Conservation (phyloP, 2,329 filamentous ascomycete genomes). For the Aureobasidium sp. region DNA sequence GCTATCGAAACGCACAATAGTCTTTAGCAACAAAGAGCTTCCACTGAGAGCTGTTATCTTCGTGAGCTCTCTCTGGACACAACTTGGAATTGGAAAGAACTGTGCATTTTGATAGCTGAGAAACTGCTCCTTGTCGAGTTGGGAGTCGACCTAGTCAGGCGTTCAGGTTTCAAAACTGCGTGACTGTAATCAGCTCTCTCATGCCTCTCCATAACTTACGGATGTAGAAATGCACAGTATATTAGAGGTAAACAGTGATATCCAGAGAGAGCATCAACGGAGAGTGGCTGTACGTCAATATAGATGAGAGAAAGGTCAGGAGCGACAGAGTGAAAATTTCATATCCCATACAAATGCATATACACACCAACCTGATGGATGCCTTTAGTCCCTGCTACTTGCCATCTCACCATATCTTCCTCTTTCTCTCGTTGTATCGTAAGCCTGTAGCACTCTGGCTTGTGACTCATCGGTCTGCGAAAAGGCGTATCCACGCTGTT, state of each 20-base stretch:
- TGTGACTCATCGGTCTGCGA: slow-evolving; percentile 96
- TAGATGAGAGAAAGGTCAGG: background rate
- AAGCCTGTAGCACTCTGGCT: slow-evolving; percentile 89
- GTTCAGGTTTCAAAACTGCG: too few relatives aligned
- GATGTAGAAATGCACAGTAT: too few relatives aligned
- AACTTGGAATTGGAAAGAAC: background rate
- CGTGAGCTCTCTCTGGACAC: background rate
- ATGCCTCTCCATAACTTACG: too few relatives aligned
- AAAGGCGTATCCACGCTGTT: slow-evolving; percentile 97
- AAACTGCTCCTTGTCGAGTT: background rate
- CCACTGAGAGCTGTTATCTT: background rate
- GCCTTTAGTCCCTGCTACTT: slow-evolving; percentile 32
- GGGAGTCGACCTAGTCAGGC: background rate
- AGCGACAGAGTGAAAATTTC: background rate
- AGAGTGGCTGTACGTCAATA: background rate
- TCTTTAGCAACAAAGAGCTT: background rate
- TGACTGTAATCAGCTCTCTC: too few relatives aligned
- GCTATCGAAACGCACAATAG: background rate
- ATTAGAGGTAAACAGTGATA: background rate
- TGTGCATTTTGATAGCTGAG: background rate
- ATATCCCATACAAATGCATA: slow-evolving; percentile 15
- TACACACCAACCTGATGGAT: background rate
- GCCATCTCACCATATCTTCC: slow-evolving; percentile 95
- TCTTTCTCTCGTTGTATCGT: slow-evolving; percentile 89
- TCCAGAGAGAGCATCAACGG: too few relatives aligned